These are phyloP conservation scores for Tuber indicum DNA, from an alignment of 495 filamentous ascomycete species.

Conservation along the genomic window DNA sequence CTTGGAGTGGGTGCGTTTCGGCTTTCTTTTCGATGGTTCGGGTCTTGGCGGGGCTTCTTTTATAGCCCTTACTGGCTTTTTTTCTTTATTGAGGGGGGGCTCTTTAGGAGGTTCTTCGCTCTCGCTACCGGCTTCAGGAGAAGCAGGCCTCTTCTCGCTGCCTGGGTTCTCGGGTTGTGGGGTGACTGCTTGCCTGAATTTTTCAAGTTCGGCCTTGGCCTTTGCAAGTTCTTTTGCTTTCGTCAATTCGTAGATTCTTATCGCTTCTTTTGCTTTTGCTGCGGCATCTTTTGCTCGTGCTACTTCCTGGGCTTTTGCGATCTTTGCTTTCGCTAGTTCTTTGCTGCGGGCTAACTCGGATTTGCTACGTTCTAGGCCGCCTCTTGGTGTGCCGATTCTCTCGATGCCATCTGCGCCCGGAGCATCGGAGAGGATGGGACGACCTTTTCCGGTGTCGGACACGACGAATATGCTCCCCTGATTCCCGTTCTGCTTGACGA, in stretches of 20 bases:
- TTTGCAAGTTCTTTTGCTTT: neutral
- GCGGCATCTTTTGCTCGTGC: conserved; percentile 12
- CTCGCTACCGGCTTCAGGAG: conserved; percentile 13
- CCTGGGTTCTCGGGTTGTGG: neutral
- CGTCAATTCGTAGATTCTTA: neutral
- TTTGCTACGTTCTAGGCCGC: neutral
- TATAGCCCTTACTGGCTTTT: neutral
- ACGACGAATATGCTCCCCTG: conserved; percentile 23
- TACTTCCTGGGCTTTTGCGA: conserved; percentile 1
- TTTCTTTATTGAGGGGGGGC: conserved; percentile 6
- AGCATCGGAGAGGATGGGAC: neutral
- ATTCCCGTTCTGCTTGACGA: conserved; percentile 25
- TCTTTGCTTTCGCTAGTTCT: neutral
- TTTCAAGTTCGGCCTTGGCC: neutral
- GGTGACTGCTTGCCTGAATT: neutral
- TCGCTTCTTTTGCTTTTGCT: conserved; percentile 17
- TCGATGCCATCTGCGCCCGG: neutral
- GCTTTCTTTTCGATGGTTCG: neutral
- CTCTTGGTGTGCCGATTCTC: neutral
- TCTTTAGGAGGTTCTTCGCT: conserved; percentile 1
- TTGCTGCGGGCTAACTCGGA: neutral
- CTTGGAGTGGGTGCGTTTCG: conserved; percentile 1
- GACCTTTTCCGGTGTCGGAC: conserved; percentile 18
- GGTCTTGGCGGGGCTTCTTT: neutral
- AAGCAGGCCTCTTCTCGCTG: conserved; percentile 9